Percentiles rank a stretch among this genome's conserved stretches.
phyloP scores from a whole-genome alignment of 202 grass and related monocot species.

The Hordeum pubiflorum region DNA sequence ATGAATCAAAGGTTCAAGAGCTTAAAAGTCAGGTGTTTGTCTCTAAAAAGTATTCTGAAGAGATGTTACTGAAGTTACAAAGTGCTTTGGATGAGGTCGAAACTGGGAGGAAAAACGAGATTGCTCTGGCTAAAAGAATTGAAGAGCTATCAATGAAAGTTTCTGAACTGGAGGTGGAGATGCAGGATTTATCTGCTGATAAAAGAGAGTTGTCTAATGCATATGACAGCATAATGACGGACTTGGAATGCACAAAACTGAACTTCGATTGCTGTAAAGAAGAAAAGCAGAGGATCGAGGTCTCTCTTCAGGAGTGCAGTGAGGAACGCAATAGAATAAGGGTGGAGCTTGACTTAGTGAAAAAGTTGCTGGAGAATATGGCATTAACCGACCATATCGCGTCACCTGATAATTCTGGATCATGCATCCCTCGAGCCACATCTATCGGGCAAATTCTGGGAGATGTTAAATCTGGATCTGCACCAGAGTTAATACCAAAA shows the following conservation, averaged over 20 bases:
- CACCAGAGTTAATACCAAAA: constrained; percentile 13
- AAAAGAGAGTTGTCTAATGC: constrained; percentile 83
- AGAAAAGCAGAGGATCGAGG: constrained; percentile 81
- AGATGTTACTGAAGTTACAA: constrained; percentile 95
- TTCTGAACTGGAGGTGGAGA: constrained; percentile 67
- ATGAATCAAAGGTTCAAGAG: constrained; percentile 95
- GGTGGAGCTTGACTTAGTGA: constrained; percentile 81
- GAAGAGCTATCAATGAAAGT: constrained; percentile 79
- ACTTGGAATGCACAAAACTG: constrained; percentile 77
- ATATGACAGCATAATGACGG: constrained; percentile 72
- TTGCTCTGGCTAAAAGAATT: constrained; percentile 79
- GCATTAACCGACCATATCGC: constrained; percentile 37
- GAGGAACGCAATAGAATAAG: constrained; percentile 70
- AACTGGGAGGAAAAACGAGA: constrained; percentile 82
- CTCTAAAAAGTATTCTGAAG: constrained; percentile 91
- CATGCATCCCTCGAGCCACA: constrained; percentile 26
- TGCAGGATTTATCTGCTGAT: constrained; percentile 62
- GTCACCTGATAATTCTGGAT: constrained; percentile 39
- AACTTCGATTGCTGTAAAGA: constrained; percentile 91
- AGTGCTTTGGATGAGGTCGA: constrained; percentile 91
- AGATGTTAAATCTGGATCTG: constrained; percentile 36
- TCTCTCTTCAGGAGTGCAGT: constrained; percentile 65
- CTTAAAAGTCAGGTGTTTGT: constrained; percentile 71
- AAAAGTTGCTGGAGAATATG: constrained; percentile 86
- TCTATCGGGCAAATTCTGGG: constrained; percentile 52